Evolutionary conservation across 2,329 filamentous ascomycete genomes (phyloP).

Genomic region (Xylariales sp.): DNA sequence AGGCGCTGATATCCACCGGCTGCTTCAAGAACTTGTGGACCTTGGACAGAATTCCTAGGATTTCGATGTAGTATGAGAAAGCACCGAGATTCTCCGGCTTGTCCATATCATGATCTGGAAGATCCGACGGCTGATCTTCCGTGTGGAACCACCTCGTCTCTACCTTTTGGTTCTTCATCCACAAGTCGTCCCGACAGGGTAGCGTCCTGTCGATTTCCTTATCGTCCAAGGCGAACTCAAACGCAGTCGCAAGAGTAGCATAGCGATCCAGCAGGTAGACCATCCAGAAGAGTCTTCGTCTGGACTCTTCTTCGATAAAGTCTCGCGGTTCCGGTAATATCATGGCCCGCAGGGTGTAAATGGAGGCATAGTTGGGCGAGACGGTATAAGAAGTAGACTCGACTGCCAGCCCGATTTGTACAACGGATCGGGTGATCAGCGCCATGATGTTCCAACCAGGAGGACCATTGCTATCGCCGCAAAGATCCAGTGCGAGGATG

Average conservation of each 20-base stretch:
- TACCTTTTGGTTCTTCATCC: constrained; percentile 76
- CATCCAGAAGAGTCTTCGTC: constrained; percentile 88
- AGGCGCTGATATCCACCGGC: constrained; percentile 80
- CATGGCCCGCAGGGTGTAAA: constrained; percentile 83
- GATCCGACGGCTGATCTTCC: constrained; percentile 35
- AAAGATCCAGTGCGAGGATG: constrained; percentile 79
- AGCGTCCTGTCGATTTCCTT: constrained; percentile 84
- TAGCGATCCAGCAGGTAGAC: constrained; percentile 87
- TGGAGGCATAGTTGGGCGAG: constrained; percentile 75
- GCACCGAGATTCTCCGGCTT: constrained; percentile 78
- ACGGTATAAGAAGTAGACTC: constrained; percentile 77
- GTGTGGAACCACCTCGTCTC: constrained; percentile 79
- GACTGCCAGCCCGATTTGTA: constrained; percentile 80
- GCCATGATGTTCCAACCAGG: constrained; percentile 91
- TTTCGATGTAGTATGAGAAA: constrained; percentile 87
- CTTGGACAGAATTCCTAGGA: constrained; percentile 79
- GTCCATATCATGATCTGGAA: constrained; percentile 59
- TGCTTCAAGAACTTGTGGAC: constrained; percentile 87
- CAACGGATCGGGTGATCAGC: constrained; percentile 80
- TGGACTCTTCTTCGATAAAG: constrained; percentile 85
- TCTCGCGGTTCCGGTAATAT: constrained; percentile 77
- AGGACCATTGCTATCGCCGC: constrained; percentile 83
- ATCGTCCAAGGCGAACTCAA: constrained; percentile 85
- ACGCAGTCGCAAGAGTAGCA: constrained; percentile 84
- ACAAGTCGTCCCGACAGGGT: constrained; percentile 83